phyloP scores from a whole-genome alignment of 2,329 filamentous ascomycete species.

The Calonectria pseudoturangicola region DNA sequence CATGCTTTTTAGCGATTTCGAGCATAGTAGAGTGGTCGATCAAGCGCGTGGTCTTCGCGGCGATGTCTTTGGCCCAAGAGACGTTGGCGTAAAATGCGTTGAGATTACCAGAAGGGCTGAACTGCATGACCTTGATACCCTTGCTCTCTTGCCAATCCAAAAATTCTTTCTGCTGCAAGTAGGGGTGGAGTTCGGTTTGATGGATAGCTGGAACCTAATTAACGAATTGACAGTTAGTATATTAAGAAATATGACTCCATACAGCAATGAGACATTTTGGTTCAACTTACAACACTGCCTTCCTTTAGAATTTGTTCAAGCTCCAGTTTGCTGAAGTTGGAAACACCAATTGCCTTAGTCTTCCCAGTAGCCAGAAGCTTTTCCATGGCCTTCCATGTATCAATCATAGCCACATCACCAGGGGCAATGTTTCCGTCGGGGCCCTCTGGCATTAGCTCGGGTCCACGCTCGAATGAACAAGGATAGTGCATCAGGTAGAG shows the following conservation, averaged over 20 bases:
- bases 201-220: not conserved
- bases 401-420: not conserved
- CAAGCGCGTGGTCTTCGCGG: not conserved
- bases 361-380: not conserved
- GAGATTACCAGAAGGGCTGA: not conserved
- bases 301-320: not conserved
- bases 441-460: not conserved
- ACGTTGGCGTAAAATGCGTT: not conserved
- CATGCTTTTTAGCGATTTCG: not conserved
- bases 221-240: not conserved
- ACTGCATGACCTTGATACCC: not conserved
- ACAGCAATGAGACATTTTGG: too few relatives aligned
- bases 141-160: not conserved
- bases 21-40: not conserved
- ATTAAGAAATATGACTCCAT: too few relatives aligned
- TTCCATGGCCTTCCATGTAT: not conserved
- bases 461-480: not conserved
- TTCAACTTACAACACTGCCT: not conserved
- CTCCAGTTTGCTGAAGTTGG: not conserved
- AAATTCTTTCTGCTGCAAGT: not conserved
- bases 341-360: not conserved
- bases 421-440: not conserved
- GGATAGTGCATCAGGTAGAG: slow-evolving; percentile 45
- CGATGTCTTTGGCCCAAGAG: not conserved
- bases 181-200: not conserved